phyloP scores from a whole-genome alignment of 1,284 basidiomycete genomes.

The Meripilus lineatus region DNA sequence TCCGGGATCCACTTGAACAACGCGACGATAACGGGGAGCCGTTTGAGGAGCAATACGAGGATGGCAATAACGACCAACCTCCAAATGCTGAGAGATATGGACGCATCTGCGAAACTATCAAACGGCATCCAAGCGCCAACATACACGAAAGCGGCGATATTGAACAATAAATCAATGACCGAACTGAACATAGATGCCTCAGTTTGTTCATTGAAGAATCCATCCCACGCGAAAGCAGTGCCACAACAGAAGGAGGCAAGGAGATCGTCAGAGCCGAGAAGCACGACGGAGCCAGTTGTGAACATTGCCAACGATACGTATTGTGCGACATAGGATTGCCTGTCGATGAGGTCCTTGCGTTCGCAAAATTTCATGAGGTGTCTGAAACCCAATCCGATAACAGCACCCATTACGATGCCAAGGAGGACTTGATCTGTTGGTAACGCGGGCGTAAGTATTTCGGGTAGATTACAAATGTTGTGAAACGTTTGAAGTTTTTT shows the following conservation, averaged over 20 bases:
- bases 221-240: slow-evolving; percentile 97
- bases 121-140: slow-evolving; percentile 97
- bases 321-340: slow-evolving; percentile 85
- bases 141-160: slow-evolving; percentile 86
- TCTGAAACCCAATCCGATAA: slow-evolving; percentile 81
- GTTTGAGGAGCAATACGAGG: slow-evolving; percentile 71
- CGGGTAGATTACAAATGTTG: slow-evolving; percentile 7
- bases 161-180: slow-evolving; percentile 92
- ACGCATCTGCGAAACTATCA: slow-evolving; percentile 58
- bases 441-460: slow-evolving; percentile 2
- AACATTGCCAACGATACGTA: slow-evolving; percentile 77
- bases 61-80: slow-evolving; percentile 80
- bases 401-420: slow-evolving; percentile 74
- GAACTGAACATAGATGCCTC: slow-evolving; percentile 94
- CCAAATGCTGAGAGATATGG: slow-evolving; percentile 76
- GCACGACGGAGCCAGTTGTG: slow-evolving; percentile 78
- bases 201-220: slow-evolving; percentile 96
- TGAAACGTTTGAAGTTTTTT: no score
- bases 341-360: slow-evolving; percentile 85
- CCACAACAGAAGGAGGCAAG: slow-evolving; percentile 95
- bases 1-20: slow-evolving; percentile 91
- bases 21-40: slow-evolving; percentile 80
- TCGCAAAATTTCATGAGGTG: slow-evolving; percentile 97
- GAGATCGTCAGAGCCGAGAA: slow-evolving; percentile 92
- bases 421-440: slow-evolving; percentile 75